These are phyloP conservation scores for Blastobotrys arbuscula DNA, from an alignment of 1,139 yeast species.

Conservation along the genomic window DNA sequence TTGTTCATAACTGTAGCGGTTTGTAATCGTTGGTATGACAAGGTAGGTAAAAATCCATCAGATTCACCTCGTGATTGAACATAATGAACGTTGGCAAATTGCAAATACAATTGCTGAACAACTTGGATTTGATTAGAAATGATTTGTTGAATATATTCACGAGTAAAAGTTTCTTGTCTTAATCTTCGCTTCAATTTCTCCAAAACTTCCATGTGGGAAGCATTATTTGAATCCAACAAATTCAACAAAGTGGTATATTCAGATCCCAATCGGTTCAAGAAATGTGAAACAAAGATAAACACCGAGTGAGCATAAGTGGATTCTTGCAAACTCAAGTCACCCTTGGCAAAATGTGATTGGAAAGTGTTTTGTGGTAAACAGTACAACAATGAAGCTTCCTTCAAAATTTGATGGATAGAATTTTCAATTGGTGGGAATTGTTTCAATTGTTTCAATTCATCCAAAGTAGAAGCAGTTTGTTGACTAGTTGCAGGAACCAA, in stretches of 20 bases:
- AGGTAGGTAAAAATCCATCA: constrained; percentile 60
- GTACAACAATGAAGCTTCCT: constrained; percentile 88
- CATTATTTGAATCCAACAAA: constrained; percentile 56
- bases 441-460: constrained; percentile 31
- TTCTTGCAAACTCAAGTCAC: constrained; percentile 87
- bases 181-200: constrained; percentile 80
- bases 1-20: constrained; percentile 71
- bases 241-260: constrained; percentile 70
- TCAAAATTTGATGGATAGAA: constrained; percentile 83
- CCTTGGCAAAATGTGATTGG: constrained; percentile 65
- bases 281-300: constrained; percentile 87
- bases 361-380: constrained; percentile 87
- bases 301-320: constrained; percentile 93
- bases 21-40: constrained; percentile 84
- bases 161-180: constrained; percentile 90
- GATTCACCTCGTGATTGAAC: constrained; percentile 51
- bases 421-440: constrained; percentile 52
- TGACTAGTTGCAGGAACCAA: constrained; percentile 50
- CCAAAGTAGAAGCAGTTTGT: constrained; percentile 35
- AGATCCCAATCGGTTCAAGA: constrained; percentile 87
- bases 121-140: constrained; percentile 66
- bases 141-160: constrained; percentile 73
- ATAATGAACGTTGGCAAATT: constrained; percentile 89
- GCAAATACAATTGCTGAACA: constrained; percentile 79
- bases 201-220: constrained; percentile 65